Base-by-base conservation (phyloP, 2,329 filamentous ascomycete genomes). In the Botrytis elliptica region DNA sequence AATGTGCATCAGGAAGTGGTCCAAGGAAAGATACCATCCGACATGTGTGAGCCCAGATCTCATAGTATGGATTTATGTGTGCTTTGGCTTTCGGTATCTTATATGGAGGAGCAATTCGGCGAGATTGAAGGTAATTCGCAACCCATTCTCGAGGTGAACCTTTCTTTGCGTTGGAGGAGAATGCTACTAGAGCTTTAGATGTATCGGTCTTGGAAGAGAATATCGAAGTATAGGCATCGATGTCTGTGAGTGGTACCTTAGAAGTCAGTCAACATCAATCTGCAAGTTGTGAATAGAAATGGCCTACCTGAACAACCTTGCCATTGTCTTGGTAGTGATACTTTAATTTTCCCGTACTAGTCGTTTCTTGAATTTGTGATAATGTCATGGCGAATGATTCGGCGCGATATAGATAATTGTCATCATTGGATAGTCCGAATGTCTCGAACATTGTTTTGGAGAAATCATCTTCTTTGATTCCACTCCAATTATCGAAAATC, bases 41-140 rank as follows among this genome's bases (percentile, higher is more conserved):
- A 77, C 88, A 90, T 1, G 88, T 86, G 88, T 91, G 92, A 40
- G 85, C 83, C 87, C 91, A 92, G 78, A 92, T 88, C 77, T 90
- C 86, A 70, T 90, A 85, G 81, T 91, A 93, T 0, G 91, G 92
- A 79, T 94, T 94, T 74, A 76, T 84, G 42, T 75, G 82, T 63
- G 84, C 84, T 76, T 87, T 87, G 75, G 81, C 81, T 76, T 85
- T 86, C 25, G 85, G 83, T 49, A 87, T 81, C 40, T 83, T 84
- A 75, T 85, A 82, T 72, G 83, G 83, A 18, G 77, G 65, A 60
- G 90, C 79, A 77, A 86, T 83, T 74, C 88, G 86, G 76, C 86
- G 86, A 38, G 83, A 78, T 52, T 80, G 75, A n/a, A 94, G 85
- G 81, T 91, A 86, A 9, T 84, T 81, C 7, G 90, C 88, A 36